Evolutionary conservation across 1,139 yeast species (phyloP), one percentile per base, ranked within the genome.

Genomic region (Sugiyamaella neomexicana): DNA sequence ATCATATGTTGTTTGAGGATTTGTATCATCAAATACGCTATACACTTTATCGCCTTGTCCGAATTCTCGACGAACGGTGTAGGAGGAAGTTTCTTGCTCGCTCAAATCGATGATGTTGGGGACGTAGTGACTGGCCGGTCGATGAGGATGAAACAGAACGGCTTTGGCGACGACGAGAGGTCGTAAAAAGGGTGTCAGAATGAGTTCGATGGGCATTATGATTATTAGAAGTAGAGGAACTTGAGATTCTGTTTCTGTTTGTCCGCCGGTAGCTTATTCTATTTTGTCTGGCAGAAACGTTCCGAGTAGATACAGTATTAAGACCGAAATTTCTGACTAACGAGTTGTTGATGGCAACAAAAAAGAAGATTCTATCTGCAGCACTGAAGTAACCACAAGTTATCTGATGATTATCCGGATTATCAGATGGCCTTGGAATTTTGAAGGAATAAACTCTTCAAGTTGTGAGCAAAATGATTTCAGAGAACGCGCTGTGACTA

Each of bases 131-230:
- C 83, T 79, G 43, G 81, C 75, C 51, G 79, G 75, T 55, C 86
- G 76, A 62, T 82, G 86, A n/a, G 82, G 80, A 58, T 78, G 76
- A 70, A 80, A 80, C 10, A 82, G 62, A 20, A 78, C 70, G 6
- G 86, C 75, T 62, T 80, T 80, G 54, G 82, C 83, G 61, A 75
- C 64, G 48, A 81, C 81, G 55, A 80, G 72, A 8, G 86, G 86
- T 60, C 83, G 73, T 83, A 81, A 78, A 27, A 82, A 54, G 23
- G 86, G 86, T 37, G 83, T 75, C 59, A 82, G 73, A 50, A 80
- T 60, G 46, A 82, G 75, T 68, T 82, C 86, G 56, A 82, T 72
- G 41, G 86, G 86, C 86, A 82, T 81, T 36, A 54, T 61, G n/a
- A n/a, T n/a, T n/a, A n/a, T n/a, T n/a, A n/a, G n/a, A n/a, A n/a